Conservation (phyloP, 352 stramenopile genomes). For the Phytophthora capsici region DNA sequence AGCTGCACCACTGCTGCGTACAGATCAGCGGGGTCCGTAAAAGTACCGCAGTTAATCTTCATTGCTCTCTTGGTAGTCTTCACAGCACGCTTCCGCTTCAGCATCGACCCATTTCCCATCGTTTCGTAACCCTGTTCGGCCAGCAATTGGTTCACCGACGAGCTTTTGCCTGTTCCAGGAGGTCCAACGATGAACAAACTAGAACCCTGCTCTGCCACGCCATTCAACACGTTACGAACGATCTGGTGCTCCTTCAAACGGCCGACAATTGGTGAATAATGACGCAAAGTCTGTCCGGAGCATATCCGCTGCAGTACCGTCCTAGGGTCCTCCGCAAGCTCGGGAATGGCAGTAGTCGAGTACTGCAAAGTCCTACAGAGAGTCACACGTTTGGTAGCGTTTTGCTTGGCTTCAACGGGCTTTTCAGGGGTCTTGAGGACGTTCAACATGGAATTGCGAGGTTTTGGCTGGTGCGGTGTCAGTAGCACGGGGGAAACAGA, state of each 20-base stretch:
- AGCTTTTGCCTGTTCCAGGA: constrained; percentile 74
- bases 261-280: constrained; percentile 43
- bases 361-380: constrained; percentile 32
- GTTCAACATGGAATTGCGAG: constrained; percentile 1
- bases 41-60: constrained; percentile 76
- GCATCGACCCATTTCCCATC: not conserved
- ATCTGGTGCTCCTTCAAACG: constrained; percentile 45
- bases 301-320: constrained; percentile 43
- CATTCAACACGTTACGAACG: constrained; percentile 42
- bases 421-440: constrained; percentile 15
- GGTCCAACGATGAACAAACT: constrained; percentile 74
- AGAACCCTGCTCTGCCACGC: constrained; percentile 8
- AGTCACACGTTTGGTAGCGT: constrained; percentile 1
- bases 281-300: constrained; percentile 25
- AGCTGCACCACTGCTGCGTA: constrained; percentile 45
- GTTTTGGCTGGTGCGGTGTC: constrained; percentile 29
- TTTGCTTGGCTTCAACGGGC: constrained; percentile 3
- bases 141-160: constrained; percentile 54
- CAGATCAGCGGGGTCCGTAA: constrained; percentile 52
- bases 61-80: constrained; percentile 31
- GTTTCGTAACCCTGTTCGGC: constrained; percentile 35
- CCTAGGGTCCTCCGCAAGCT: constrained; percentile 13
- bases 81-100: constrained; percentile 15
- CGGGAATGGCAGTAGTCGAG: not conserved
- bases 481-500: constrained; percentile 26